Conservation (phyloP, 1,284 basidiomycete genomes). For the Sporisorium scitamineum region DNA sequence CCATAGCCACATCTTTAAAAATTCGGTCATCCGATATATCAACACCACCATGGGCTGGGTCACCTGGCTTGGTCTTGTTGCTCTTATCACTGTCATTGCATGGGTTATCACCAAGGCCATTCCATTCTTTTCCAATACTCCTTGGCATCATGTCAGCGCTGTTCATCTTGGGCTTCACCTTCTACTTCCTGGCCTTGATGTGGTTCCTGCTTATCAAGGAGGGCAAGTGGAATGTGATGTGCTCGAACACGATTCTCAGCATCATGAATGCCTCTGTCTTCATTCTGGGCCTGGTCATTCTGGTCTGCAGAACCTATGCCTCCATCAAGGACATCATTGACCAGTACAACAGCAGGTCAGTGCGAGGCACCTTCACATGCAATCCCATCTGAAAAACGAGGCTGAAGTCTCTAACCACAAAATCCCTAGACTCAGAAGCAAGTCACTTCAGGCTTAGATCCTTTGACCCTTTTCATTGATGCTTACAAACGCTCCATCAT, state of each 20-base stretch:
- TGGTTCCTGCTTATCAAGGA: constrained; percentile 52
- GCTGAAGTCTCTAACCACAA: not conserved
- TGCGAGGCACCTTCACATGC: constrained; percentile 48
- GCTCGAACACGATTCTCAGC: constrained; percentile 48
- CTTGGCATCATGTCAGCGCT: constrained; percentile 53
- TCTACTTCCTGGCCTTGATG: constrained; percentile 72
- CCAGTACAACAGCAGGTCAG: constrained; percentile 26
- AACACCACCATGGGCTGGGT: constrained; percentile 56
- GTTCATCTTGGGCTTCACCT: constrained; percentile 58
- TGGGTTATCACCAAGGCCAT: constrained; percentile 58
- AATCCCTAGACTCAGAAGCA: not conserved
- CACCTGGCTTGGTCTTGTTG: constrained; percentile 53
- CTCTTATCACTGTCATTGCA: constrained; percentile 50
- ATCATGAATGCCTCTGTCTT: constrained; percentile 46
- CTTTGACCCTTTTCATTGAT: not conserved
- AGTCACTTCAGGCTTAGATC: not conserved
- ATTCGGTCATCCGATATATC: constrained; percentile 57
- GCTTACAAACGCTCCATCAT: constrained; percentile 4
- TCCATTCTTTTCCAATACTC: constrained; percentile 54
- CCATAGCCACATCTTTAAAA: constrained; percentile 53
- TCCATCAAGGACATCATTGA: constrained; percentile 43
- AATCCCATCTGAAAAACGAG: constrained; percentile 27
- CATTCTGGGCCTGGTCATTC: constrained; percentile 49
- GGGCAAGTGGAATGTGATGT: constrained; percentile 44
- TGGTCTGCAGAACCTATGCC: constrained; percentile 54